phyloP scores from a whole-genome alignment of 2,329 filamentous ascomycete species.

The Cryphonectria japonica region DNA sequence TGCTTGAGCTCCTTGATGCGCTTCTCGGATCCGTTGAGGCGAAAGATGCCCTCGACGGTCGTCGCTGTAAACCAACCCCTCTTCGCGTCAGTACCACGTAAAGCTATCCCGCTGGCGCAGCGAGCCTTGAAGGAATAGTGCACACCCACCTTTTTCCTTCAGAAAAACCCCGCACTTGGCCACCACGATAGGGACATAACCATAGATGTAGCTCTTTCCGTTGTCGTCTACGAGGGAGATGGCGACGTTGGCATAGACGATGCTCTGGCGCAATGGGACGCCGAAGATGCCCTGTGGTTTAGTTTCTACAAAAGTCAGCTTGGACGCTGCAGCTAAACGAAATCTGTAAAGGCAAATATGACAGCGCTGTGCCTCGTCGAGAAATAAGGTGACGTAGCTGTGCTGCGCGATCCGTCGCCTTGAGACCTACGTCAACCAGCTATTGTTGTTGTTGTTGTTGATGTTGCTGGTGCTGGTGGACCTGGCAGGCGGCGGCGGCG shows the following conservation, averaged over 20 bases:
- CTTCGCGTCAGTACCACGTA: constrained; percentile 30
- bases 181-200: constrained; percentile 97
- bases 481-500: background rate
- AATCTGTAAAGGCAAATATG: constrained; percentile 2
- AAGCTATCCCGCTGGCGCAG: background rate
- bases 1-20: constrained; percentile 95
- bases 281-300: constrained; percentile 84
- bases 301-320: constrained; percentile 44
- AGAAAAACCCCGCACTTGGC: constrained; percentile 97
- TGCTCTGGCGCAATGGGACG: constrained; percentile 89
- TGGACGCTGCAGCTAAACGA: constrained; percentile 1
- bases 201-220: constrained; percentile 95
- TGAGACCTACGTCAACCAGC: constrained; percentile 13
- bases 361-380: background rate
- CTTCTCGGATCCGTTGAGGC: constrained; percentile 93
- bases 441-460: constrained; percentile 11
- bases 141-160: constrained; percentile 89
- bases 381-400: background rate
- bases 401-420: constrained; percentile 1
- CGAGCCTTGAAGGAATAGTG: background rate
- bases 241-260: constrained; percentile 96
- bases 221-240: constrained; percentile 94
- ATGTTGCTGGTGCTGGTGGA: constrained; percentile 10
- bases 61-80: constrained; percentile 65
- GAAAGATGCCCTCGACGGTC: constrained; percentile 94